Percentiles rank a stretch among this genome's conserved stretches.
These are phyloP conservation scores for Wallacemonas collosoma DNA, from an alignment of 208 protist species.

Conservation along the genomic window DNA sequence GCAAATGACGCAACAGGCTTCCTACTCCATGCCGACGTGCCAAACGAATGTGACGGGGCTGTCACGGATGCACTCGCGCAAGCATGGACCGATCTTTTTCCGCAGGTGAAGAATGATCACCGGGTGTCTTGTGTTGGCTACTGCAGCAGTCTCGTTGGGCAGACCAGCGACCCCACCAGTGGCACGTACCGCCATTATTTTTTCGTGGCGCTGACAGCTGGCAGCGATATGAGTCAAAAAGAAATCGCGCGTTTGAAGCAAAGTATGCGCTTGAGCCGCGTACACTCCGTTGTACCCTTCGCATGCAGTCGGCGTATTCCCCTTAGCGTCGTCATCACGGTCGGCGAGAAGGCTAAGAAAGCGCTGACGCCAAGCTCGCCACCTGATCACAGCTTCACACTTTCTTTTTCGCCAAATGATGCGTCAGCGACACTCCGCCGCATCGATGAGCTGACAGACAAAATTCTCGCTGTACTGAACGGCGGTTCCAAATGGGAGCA, in stretches of 20 bases:
- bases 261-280: conserved; percentile 34
- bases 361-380: conserved; percentile 32
- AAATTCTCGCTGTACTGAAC: conserved; percentile 39
- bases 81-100: conserved; percentile 69
- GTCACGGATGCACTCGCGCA: conserved; percentile 40
- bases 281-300: conserved; percentile 67
- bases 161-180: conserved; percentile 13
- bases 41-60: conserved; percentile 42
- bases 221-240: conserved; percentile 12
- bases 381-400: conserved; percentile 36
- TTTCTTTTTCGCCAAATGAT: conserved; percentile 45
- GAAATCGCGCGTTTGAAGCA: conserved; percentile 20
- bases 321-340: conserved; percentile 59
- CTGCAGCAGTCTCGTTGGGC: conserved; percentile 45
- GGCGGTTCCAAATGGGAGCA: conserved; percentile 48
- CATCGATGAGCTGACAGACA: conserved; percentile 34
- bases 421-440: conserved; percentile 38
- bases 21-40: conserved; percentile 59
- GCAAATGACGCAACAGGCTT: conserved; percentile 63
- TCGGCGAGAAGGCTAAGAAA: conserved; percentile 60
- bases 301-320: conserved; percentile 51
- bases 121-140: conserved; percentile 57
- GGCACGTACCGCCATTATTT: conserved; percentile 74
- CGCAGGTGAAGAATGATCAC: conserved; percentile 35
- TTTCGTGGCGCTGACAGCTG: conserved; percentile 42